Base-by-base conservation (phyloP, 225 moss, liverwort and hornwort species). In the Neckera pumila region DNA sequence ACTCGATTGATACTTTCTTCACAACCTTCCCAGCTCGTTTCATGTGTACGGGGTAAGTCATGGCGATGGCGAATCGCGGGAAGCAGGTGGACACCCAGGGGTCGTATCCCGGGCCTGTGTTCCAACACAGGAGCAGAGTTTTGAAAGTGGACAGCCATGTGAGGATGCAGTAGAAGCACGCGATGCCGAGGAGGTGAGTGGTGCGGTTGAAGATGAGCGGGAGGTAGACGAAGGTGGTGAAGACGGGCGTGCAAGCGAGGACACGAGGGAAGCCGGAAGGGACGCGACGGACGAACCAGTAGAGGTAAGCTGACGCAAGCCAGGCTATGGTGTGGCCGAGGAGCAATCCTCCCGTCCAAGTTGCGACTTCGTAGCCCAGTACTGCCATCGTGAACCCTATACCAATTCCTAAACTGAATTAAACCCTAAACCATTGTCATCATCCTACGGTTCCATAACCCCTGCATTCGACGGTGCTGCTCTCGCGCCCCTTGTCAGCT, bases 101-200 rank as follows among this genome's bases (percentile, higher is more conserved):
- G 80, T 95, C 95, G 83, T 80, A 91, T 19, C 90, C 92, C 27
- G 95, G 95, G n/a, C 95, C 93, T 11, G 87, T 89, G 84, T 59
- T 83, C 90, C 92, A 95, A 88, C 95, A 95, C 5, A 95, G 49
- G 14, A 95, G 89, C 36, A 93, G 89, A 19, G 92, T 63, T 60
- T 95, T 95, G 91, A 93, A 93, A 4, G 85, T 86, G 59, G 75
- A 87, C 28, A 95, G 25, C 93, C 95, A 95, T 81, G 95, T 94
- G 80, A 93, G 23, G 90, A 94, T 79, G 86, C 90, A 91, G 89
- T 47, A 95, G 88, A 73, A 92, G 38, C 16, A 10, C 15, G 80
- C 45, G 40, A 92, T 54, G 12, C 91, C 93, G 20, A 94, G 2
- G 47, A 94, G 42, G 79, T 94, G 91, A 5, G 93, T 90, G 20